These are phyloP conservation scores for Nakazawaea peltata DNA, from an alignment of 805 yeast genomes.

Conservation along the genomic window DNA sequence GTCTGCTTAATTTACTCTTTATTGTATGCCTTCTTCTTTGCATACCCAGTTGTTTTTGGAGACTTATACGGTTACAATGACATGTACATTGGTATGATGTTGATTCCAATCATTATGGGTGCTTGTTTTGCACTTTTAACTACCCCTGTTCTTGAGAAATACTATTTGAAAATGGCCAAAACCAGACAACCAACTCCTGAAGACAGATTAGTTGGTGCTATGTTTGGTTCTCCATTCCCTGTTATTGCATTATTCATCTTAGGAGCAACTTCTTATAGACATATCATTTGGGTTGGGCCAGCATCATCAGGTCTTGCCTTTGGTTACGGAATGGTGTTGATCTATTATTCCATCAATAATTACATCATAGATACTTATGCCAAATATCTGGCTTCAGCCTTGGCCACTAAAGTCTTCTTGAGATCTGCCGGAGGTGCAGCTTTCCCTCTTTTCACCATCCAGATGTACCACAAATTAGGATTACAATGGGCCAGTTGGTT, in stretches of 20 bases:
- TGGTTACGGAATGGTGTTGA: slow-evolving; percentile 55
- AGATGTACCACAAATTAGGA: slow-evolving; percentile 70
- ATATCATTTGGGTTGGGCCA: slow-evolving; percentile 60
- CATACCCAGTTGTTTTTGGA: slow-evolving; percentile 83
- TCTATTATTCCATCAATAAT: slow-evolving; percentile 56
- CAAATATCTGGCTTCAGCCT: slow-evolving; percentile 70
- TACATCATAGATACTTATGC: slow-evolving; percentile 89
- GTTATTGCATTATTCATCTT: slow-evolving; percentile 72
- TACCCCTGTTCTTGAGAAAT: slow-evolving; percentile 67
- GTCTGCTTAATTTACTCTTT: slow-evolving; percentile 87
- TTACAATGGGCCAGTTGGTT: slow-evolving; percentile 78
- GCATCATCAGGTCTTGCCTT: slow-evolving; percentile 52
- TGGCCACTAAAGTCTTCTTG: slow-evolving; percentile 74
- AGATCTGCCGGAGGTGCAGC: slow-evolving; percentile 86
- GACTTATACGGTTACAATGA: slow-evolving; percentile 73
- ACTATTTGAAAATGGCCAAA: slow-evolving; percentile 43
- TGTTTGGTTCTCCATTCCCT: slow-evolving; percentile 78
- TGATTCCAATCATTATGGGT: slow-evolving; percentile 85
- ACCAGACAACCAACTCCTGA: slow-evolving; percentile 65
- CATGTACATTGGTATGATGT: slow-evolving; percentile 77
- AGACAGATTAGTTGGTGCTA: slow-evolving; percentile 73
- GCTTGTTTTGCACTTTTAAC: slow-evolving; percentile 64
- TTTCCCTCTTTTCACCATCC: slow-evolving; percentile 73
- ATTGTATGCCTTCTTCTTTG: slow-evolving; percentile 89
- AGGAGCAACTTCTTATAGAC: slow-evolving; percentile 71